Evolutionary conservation across 441 rosid genomes (phyloP).

Genomic region (Daphne laureola): DNA sequence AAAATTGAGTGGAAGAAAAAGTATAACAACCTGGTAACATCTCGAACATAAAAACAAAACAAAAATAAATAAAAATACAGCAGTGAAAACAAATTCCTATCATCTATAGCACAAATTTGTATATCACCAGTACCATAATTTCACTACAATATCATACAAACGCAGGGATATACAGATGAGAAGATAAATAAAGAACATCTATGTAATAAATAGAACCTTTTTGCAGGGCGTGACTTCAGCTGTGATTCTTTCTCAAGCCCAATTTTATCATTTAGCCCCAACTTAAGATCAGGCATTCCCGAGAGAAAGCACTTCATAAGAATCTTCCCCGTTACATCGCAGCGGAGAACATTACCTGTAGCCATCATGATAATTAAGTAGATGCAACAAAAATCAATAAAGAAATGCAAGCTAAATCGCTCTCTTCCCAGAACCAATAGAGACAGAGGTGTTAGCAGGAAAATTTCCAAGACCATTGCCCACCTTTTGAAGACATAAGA

Average conservation of each 20-base stretch:
- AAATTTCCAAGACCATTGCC: conserved; percentile 6
- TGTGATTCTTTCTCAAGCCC: conserved; percentile 99
- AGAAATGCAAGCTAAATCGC: conserved; percentile 4
- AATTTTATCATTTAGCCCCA: conserved; percentile 98
- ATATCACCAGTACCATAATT: too few species aligned
- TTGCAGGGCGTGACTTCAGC: conserved; percentile 86
- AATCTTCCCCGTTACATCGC: conserved; percentile 96
- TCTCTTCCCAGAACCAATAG: conserved; percentile 95
- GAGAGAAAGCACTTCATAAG: conserved; percentile 99
- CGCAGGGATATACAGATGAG: too few species aligned
- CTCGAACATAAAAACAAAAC: too few species aligned
- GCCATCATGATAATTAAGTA: conserved; percentile 17
- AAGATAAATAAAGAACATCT: not conserved
- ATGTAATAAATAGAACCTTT: conserved; percentile 47
- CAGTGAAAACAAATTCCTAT: too few species aligned
- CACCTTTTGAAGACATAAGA: conserved; percentile 98
- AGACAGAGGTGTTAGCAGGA: conserved; percentile 20
- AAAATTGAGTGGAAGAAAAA: too few species aligned
- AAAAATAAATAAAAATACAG: too few species aligned
- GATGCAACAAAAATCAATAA: conserved; percentile 6
- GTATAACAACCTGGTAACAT: too few species aligned
- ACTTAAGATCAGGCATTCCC: conserved; percentile 99
- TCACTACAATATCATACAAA: too few species aligned
- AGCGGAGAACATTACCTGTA: conserved; percentile 84
- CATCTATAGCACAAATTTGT: too few species aligned